Evolutionary conservation across 2,329 filamentous ascomycete species (phyloP).

Genomic region (Fusarium cyanostomum): DNA sequence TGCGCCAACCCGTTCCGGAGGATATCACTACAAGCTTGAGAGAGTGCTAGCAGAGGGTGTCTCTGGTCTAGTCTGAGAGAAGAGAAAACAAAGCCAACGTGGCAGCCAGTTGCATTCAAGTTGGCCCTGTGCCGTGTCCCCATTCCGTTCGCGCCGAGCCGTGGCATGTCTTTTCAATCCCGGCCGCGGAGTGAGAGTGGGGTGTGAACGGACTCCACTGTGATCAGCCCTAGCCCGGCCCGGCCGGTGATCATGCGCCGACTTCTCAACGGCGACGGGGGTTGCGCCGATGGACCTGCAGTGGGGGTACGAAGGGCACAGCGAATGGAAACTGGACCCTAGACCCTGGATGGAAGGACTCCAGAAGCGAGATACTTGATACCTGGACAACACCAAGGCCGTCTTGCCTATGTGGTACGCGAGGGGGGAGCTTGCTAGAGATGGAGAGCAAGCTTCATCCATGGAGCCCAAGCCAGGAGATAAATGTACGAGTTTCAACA

Average conservation of each 20-base stretch:
- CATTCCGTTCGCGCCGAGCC: not conserved
- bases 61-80: not conserved
- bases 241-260: not conserved
- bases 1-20: slow-evolving; percentile 11
- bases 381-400: too few relatives aligned
- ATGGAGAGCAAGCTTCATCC: too few relatives aligned
- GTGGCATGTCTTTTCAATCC: slow-evolving; percentile 16
- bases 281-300: not conserved
- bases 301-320: not conserved
- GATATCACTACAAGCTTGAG: not conserved
- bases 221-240: not conserved
- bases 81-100: slow-evolving; percentile 23
- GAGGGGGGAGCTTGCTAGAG: too few relatives aligned
- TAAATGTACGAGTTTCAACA: too few relatives aligned
- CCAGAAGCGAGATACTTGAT: not conserved
- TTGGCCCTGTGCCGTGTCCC: slow-evolving; percentile 9
- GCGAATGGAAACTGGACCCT: slow-evolving; percentile 1
- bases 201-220: slow-evolving; percentile 17
- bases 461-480: too few relatives aligned
- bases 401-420: too few relatives aligned
- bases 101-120: slow-evolving; percentile 20
- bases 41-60: slow-evolving; percentile 1
- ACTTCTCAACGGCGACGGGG: not conserved
- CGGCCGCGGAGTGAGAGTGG: slow-evolving; percentile 31
- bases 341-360: slow-evolving; percentile 1